Conservation (phyloP, 164 flowering plant species). For the Liriodendron chinense region DNA sequence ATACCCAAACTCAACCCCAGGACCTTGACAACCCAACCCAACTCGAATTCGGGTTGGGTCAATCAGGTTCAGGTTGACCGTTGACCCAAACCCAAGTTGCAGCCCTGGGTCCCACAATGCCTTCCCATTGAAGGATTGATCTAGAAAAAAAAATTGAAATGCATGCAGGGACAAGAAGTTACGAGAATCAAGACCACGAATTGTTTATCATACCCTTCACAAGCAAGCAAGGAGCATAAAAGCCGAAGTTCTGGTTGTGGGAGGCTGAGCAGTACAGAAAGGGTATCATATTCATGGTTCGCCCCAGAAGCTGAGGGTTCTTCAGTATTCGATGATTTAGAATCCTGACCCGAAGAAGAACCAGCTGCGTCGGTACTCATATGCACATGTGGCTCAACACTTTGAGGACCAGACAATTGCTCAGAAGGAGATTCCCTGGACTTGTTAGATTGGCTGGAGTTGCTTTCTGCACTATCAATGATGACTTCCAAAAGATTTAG, state of each 20-base stretch:
- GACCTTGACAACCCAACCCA: too few species aligned
- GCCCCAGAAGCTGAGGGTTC: slow-evolving; percentile 40
- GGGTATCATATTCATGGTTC: slow-evolving; percentile 37
- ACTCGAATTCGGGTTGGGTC: too few species aligned
- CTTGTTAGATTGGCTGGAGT: slow-evolving; percentile 35
- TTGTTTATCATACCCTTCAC: slow-evolving; percentile 65
- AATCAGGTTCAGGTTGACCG: too few species aligned
- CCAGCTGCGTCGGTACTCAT: slow-evolving; percentile 37
- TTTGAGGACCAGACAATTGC: slow-evolving; percentile 48
- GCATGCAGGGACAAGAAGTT: not conserved
- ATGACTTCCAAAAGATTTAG: slow-evolving; percentile 79
- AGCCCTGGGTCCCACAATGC: too few species aligned
- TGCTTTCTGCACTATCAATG: slow-evolving; percentile 70
- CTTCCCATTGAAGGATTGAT: too few species aligned
- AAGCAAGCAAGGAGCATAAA: slow-evolving; percentile 88
- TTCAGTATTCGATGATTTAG: slow-evolving; percentile 27
- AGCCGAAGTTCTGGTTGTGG: slow-evolving; percentile 81
- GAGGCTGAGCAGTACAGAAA: slow-evolving; percentile 43
- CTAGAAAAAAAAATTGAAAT: not conserved
- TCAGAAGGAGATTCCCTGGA: slow-evolving; percentile 38
- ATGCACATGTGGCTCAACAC: slow-evolving; percentile 34
- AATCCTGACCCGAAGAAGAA: slow-evolving; percentile 33
- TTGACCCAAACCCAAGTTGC: too few species aligned
- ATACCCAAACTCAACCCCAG: too few species aligned
- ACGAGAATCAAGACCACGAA: not conserved